Evolutionary conservation across 805 yeast species (phyloP), one percentile per base, ranked within the genome.

Genomic region (Lipomyces starkeyi): DNA sequence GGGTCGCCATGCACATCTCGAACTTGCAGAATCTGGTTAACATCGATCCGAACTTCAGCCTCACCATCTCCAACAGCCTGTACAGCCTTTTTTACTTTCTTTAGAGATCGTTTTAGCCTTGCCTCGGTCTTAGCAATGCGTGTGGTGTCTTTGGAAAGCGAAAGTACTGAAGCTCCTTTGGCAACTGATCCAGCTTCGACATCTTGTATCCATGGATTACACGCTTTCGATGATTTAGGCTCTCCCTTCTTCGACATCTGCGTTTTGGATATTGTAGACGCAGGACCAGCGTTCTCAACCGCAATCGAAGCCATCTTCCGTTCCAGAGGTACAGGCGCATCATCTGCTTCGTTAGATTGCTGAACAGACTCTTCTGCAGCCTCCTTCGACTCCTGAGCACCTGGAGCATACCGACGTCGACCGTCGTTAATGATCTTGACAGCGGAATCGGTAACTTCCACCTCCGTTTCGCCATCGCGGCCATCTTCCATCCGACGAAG

Each of bases 341-440:
- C 69, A n/a, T 63, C 73, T 58, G 59, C 67, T 17, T 67, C 70
- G 25, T 68, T 66, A n/a, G 72, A 67, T 17, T 61, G 59, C 34
- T 64, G 58, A 34, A 71, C 58, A 11, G 61, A 64, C 68, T 60
- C 52, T 27, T 35, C 52, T 29, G 70, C 75, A 13, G 72, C 75
- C 5, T 61, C 61, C 53, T 81, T 79, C 52, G 80, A 76, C n/a
- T 79, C 79, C 11, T 80, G 76, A 2, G 87, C 85, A 13, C 82
- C 80, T 4, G 97, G 95, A 2, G 93, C 86, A 75, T 91, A 93
- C 14, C 87, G 82, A 78, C 97, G 84, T 80, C 97, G 87, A 54
- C 98, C 98, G 69, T 84, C 83, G 76, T 91, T 92, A 58, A 87
- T 77, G 20, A 77, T 74, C 52, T 76, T 77, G 17, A 83, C 79